A percentile compares a stretch with the other conserved stretches of the same genome.
These are phyloP conservation scores for Eremomyces bilateralis DNA, from an alignment of 495 filamentous ascomycete species.

Conservation along the genomic window DNA sequence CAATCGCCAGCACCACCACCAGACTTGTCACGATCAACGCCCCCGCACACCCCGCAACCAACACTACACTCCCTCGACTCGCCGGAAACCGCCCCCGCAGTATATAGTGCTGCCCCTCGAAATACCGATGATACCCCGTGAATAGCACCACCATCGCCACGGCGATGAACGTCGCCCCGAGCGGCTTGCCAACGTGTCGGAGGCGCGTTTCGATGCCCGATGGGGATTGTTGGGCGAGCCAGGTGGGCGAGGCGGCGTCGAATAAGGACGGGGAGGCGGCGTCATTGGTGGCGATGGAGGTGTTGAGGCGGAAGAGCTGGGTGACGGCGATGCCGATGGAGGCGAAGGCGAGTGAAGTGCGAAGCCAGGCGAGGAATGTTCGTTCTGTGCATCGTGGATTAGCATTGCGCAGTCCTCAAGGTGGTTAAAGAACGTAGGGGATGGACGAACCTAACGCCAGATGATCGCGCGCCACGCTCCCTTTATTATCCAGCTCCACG, in stretches of 20 bases:
- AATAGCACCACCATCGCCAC: constrained; percentile 73
- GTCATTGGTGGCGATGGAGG: constrained; percentile 25
- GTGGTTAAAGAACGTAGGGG: constrained; percentile 5
- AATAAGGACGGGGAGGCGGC: constrained; percentile 1
- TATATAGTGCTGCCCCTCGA: constrained; percentile 61
- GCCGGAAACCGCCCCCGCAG: constrained; percentile 87
- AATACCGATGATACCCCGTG: constrained; percentile 56
- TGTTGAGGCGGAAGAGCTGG: constrained; percentile 87
- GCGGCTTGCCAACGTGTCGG: constrained; percentile 67
- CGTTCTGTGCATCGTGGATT: constrained; percentile 37
- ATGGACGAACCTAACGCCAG: constrained; percentile 57
- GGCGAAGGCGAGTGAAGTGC: constrained; percentile 87
- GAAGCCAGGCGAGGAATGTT: constrained; percentile 91
- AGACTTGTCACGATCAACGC: constrained; percentile 20
- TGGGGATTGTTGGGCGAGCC: constrained; percentile 2
- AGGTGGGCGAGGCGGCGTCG: constrained; percentile 3
- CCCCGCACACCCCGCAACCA: constrained; percentile 40
- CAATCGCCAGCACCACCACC: constrained; percentile 21
- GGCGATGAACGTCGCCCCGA: constrained; percentile 79
- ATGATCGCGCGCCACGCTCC: constrained; percentile 86
- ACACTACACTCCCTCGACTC: constrained; percentile 62
- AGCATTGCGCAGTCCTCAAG: constrained; percentile 1
- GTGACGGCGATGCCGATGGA: constrained; percentile 92
- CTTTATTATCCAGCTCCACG: constrained; percentile 90
- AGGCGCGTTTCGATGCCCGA: constrained; percentile 17